Conservation (phyloP, 495 filamentous ascomycete species). For the Podospora fimiseda region DNA sequence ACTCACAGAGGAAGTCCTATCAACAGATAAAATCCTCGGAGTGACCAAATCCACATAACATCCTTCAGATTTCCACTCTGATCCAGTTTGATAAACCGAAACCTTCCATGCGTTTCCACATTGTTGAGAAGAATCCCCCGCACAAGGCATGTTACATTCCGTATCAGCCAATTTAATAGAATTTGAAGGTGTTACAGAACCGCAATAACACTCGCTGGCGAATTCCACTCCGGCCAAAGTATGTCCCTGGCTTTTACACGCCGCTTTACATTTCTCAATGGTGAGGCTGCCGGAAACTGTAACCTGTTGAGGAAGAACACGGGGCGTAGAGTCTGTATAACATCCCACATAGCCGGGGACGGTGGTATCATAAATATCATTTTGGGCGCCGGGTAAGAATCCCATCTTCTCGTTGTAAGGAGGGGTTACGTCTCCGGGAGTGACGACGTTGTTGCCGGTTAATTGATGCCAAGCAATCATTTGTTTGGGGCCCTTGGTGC, state of each 20-base stretch:
- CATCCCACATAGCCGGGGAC: background rate
- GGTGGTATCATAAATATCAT: slow-evolving; percentile 38
- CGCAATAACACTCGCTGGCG: too few relatives aligned
- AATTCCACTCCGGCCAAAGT: slow-evolving; percentile 6
- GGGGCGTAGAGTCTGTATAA: background rate
- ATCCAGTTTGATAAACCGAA: too few relatives aligned
- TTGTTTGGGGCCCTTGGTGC: slow-evolving; percentile 49
- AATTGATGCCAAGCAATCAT: slow-evolving; percentile 48
- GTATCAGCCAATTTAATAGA: too few relatives aligned
- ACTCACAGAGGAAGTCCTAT: too few relatives aligned
- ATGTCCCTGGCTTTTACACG: slow-evolving; percentile 4
- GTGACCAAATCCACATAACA: too few relatives aligned
- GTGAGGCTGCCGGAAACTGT: slow-evolving; percentile 29
- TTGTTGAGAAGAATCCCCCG: too few relatives aligned
- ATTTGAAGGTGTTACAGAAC: too few relatives aligned
- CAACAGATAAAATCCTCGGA: too few relatives aligned
- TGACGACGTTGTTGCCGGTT: slow-evolving; percentile 35
- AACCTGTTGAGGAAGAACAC: slow-evolving; percentile 8
- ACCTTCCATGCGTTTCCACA: too few relatives aligned
- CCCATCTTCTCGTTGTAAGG: slow-evolving; percentile 39
- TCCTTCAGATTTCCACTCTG: too few relatives aligned
- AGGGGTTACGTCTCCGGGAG: slow-evolving; percentile 23
- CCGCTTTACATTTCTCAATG: slow-evolving; percentile 25
- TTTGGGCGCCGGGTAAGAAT: slow-evolving; percentile 38
- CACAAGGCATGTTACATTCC: too few relatives aligned